Evolutionary conservation across 129 eudicot genomes (phyloP).

Genomic region (Mikania micrantha): DNA sequence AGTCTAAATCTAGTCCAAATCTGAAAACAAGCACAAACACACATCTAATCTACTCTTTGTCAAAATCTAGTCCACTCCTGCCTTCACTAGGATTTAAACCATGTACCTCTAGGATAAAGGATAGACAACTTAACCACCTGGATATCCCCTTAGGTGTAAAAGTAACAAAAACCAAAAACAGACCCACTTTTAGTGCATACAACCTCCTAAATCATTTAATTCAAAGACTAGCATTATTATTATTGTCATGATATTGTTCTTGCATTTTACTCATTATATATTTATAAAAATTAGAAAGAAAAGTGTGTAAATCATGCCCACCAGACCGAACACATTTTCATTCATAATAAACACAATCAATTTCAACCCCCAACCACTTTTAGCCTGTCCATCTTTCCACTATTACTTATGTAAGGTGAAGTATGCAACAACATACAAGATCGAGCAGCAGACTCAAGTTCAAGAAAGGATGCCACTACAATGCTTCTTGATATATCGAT

Average conservation of each 20-base stretch:
- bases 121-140: too few relatives aligned
- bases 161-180: background rate
- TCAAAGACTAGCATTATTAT: background rate
- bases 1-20: too few relatives aligned
- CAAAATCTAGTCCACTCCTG: too few relatives aligned
- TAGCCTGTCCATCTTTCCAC: background rate
- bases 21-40: too few relatives aligned
- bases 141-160: too few relatives aligned
- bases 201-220: background rate
- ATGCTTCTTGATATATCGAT: constrained; percentile 83
- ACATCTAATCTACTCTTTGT: too few relatives aligned
- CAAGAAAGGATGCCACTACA: constrained; percentile 90
- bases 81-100: too few relatives aligned
- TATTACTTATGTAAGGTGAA: constrained; percentile 11
- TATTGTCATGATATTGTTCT: background rate
- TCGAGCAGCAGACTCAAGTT: constrained; percentile 95
- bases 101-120: too few relatives aligned
- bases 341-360: background rate
- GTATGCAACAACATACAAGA: constrained; percentile 57
- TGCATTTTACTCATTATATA: background rate
- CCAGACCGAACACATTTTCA: background rate
- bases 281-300: background rate
- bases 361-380: background rate
- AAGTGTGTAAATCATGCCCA: background rate
- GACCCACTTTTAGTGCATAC: background rate